Base-by-base conservation (phyloP, 352 stramenopile genomes). In the Globisporangium heterothallicum region DNA sequence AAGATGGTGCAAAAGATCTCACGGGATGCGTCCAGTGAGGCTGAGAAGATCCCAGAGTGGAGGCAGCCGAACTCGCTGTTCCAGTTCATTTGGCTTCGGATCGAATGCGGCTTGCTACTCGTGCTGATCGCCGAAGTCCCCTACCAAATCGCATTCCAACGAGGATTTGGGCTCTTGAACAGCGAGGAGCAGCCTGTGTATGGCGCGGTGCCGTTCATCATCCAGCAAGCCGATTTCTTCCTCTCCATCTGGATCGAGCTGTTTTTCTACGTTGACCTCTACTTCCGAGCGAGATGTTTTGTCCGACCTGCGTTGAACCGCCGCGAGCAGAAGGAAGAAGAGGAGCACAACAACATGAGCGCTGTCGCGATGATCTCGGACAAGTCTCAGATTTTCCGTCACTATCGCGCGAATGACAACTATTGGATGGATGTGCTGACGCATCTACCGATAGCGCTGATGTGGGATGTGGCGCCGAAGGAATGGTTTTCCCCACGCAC, bases 381-480 rank as follows among this genome's bases (percentile, higher is more conserved):
- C 4, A 40, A 52, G 14, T 8, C 59, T 26, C 22, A 60, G 14
- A 69, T 78, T 21, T 70, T 65, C 12, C 61, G 63, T 1, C 58
- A 71, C 26, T 87, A 78, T 27, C 42, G 68, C 9, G 63, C 80
- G 49, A 68, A 67, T 16, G 76, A 82, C 1, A 67, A 54, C 24
- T 49, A 68, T 9, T 34, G 63, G 24, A 13, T 77, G 14, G 74
- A 85, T 10, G 18, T 65, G 0, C 14, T 79, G 13, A 56, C 61
- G 6, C 48, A 66, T 18, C 29, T 72, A 0, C 78, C 76, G 26
- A 52, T 85, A 6, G 46, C 76, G n/a, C 50, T 89, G 3, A 19
- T 69, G 2, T 89, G 78, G 78, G 78, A 88, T 38, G 48, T 85
- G 6, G 8, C 86, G 2, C 66, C 74, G 0, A 89, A 89, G 43